Percentiles rank a stretch among this genome's conserved stretches.
Evolutionary conservation across 768 basidiomycete species (phyloP).

Genomic region (Tylopilus subfusipes): DNA sequence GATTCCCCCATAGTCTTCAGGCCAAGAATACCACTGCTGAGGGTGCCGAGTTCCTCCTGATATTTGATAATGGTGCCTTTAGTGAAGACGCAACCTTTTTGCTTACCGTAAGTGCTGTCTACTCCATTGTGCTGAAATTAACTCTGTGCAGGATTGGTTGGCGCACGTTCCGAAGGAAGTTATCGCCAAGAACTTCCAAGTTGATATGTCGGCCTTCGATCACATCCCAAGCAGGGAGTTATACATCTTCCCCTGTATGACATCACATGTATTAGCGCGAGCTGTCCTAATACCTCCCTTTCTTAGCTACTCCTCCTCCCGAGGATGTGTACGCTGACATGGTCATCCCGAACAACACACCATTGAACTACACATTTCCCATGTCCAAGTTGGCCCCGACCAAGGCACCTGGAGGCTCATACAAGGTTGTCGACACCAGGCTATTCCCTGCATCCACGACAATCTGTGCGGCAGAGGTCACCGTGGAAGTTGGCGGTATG

Average conservation of each 20-base stretch:
- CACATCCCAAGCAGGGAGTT: slow-evolving; percentile 51
- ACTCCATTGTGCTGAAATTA: not conserved
- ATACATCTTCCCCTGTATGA: slow-evolving; percentile 53
- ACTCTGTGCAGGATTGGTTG: slow-evolving; percentile 55
- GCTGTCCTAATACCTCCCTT: not conserved
- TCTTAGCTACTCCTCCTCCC: slow-evolving; percentile 40
- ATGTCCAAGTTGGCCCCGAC: slow-evolving; percentile 46
- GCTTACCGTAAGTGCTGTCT: slow-evolving; percentile 20
- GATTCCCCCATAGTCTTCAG: slow-evolving; percentile 53
- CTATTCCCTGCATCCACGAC: slow-evolving; percentile 52
- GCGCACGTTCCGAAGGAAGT: slow-evolving; percentile 58
- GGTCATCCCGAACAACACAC: slow-evolving; percentile 48
- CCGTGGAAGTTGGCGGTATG: slow-evolving; percentile 58
- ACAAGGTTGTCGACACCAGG: slow-evolving; percentile 57
- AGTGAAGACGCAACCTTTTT: slow-evolving; percentile 59
- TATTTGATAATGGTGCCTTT: slow-evolving; percentile 43
- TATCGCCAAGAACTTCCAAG: slow-evolving; percentile 62
- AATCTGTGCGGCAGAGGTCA: slow-evolving; percentile 55
- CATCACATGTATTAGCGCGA: not conserved
- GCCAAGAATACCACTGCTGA: slow-evolving; percentile 45
- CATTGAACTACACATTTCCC: slow-evolving; percentile 52
- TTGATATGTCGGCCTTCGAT: slow-evolving; percentile 45
- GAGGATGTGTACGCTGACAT: slow-evolving; percentile 40
- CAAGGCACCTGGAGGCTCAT: slow-evolving; percentile 49
- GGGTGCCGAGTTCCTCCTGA: slow-evolving; percentile 52